A percentile compares a stretch with the other conserved stretches of the same genome.
These are phyloP conservation scores for Fusarium sp. DNA, from an alignment of 2,329 filamentous ascomycete genomes.

Conservation along the genomic window DNA sequence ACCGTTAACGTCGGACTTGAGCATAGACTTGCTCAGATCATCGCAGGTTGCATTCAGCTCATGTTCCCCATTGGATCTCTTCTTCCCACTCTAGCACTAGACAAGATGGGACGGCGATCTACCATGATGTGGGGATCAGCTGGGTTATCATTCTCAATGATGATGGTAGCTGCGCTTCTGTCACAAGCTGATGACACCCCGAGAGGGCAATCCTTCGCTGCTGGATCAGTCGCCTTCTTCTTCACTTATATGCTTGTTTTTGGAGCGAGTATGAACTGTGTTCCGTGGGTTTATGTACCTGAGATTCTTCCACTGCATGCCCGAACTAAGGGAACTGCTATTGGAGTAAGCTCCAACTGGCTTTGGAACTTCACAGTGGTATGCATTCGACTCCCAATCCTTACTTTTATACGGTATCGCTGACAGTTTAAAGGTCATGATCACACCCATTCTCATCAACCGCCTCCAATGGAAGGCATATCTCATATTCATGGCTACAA, in stretches of 20 bases:
- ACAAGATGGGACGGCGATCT: conserved; percentile 57
- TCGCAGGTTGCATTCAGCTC: conserved; percentile 55
- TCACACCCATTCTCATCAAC: conserved; percentile 57
- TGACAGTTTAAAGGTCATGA: conserved; percentile 57
- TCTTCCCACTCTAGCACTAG: conserved; percentile 53
- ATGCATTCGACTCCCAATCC: neutral
- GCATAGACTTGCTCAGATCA: conserved; percentile 49
- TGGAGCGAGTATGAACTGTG: conserved; percentile 41
- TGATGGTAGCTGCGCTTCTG: conserved; percentile 41
- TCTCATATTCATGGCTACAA: conserved; percentile 26
- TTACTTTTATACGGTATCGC: conserved; percentile 9
- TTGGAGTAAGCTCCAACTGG: conserved; percentile 36
- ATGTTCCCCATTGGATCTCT: conserved; percentile 57
- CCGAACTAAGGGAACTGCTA: conserved; percentile 38
- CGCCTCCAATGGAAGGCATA: conserved; percentile 22
- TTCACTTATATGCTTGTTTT: conserved; percentile 43
- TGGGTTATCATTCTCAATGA: conserved; percentile 43
- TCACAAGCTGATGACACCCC: conserved; percentile 34
- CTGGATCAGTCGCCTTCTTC: conserved; percentile 38
- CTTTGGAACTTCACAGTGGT: conserved; percentile 28
- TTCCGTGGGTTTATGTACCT: conserved; percentile 46
- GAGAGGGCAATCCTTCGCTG: conserved; percentile 29
- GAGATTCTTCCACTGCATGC: conserved; percentile 42
- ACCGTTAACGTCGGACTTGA: conserved; percentile 52
- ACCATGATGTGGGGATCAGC: conserved; percentile 59